A percentile compares a stretch with the other conserved stretches of the same genome.
Conservation (phyloP, 352 stramenopile genomes). For the Pythium sp. region DNA sequence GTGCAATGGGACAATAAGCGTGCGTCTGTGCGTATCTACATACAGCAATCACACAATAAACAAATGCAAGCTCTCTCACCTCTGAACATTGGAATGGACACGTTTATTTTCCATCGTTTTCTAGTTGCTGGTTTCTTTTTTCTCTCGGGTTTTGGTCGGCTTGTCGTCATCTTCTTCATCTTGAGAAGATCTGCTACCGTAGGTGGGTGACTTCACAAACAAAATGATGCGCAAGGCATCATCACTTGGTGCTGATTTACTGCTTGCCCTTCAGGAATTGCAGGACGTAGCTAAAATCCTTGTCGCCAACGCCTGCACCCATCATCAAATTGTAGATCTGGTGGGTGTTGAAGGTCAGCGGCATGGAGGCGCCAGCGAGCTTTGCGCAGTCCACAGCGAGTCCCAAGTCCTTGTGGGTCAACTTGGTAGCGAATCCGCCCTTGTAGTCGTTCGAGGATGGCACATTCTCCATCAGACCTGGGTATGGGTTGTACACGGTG, state of each 20-base stretch:
- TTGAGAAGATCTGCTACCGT: neutral
- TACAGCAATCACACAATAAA: neutral
- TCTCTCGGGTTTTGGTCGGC: neutral
- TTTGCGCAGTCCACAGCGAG: slow-evolving; percentile 92
- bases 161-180: neutral
- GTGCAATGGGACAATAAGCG: slow-evolving; percentile 54
- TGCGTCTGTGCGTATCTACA: neutral
- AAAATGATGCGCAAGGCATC: neutral
- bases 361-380: slow-evolving; percentile 70
- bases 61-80: neutral
- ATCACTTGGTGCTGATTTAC: slow-evolving; percentile 18
- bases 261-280: slow-evolving; percentile 80
- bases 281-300: slow-evolving; percentile 86
- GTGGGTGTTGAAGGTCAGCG: slow-evolving; percentile 70
- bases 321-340: slow-evolving; percentile 87
- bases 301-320: slow-evolving; percentile 63
- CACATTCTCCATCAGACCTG: slow-evolving; percentile 88
- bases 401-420: slow-evolving; percentile 97
- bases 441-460: slow-evolving; percentile 88
- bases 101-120: slow-evolving; percentile 21
- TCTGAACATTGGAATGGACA: slow-evolving; percentile 6
- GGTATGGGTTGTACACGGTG: slow-evolving; percentile 95
- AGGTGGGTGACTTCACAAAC: neutral
- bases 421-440: slow-evolving; percentile 84
- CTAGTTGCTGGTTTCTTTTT: slow-evolving; percentile 5